Base-by-base conservation (phyloP, 306 rosid genomes). In the Quercus variabilis region DNA sequence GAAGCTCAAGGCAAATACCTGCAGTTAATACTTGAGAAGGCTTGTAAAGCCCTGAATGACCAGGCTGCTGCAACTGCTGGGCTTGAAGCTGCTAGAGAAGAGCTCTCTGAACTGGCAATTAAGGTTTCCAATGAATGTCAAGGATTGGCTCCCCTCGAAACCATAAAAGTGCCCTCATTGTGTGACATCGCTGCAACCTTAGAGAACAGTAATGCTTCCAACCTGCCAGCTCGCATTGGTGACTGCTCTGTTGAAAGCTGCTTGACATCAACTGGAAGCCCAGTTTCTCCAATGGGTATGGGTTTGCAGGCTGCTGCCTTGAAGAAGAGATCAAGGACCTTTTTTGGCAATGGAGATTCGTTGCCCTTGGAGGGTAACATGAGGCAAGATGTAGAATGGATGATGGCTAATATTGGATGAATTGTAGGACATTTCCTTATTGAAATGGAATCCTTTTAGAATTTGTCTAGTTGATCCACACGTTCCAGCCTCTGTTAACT, bases 1-100 rank as follows among this genome's bases (percentile, higher is more conserved):
- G 92, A 88, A 84, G 90, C 92, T 51, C 92, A 88, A 64, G 85
- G 90, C 13, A 86, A 88, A 75, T 88, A 88, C 82, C 88, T 88
- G 54, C 88, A 84, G 74, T 82, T 88, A 7, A 88, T 88, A 76
- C 92, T 88, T n/a, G 92, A 88, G 85, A 87, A 85, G 75, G 92
- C 92, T 20, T 84, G 85, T 71, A 74, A 79, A 81, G 90, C 85
- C 25, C 59, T 88, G 63, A 84, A 73, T 26, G 88, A 82, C 46
- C 88, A 88, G 79, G 84, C 86, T 79, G 86, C 81, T 13, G 73
- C 85, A 18, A 55, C 81, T 1, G 79, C 85, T 0, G 86, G 89
- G 63, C 80, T 88, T 55, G 91, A 88, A 79, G 83, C 85, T 57
- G 88, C 90, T 0, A 79, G 89, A 55, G 90, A 80, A 80, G 90